A percentile compares a stretch with the other conserved stretches of the same genome.
Evolutionary conservation across 202 grass and related monocot species (phyloP).

Genomic region (Setaria italica): DNA sequence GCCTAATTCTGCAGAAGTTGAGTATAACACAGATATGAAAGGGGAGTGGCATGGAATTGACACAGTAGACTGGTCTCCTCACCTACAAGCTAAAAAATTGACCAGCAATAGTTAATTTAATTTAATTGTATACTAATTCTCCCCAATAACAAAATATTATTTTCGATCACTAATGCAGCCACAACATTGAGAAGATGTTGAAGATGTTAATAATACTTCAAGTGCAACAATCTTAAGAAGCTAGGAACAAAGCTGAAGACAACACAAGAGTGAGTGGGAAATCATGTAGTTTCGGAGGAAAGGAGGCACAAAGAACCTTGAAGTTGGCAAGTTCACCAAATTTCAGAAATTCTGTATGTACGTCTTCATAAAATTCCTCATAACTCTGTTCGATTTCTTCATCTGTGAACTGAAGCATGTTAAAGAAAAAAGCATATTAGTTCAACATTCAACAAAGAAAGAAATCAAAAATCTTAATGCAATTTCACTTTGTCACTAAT

Average conservation of each 20-base stretch:
- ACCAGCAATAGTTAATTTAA: not conserved
- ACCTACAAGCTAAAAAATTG: conserved; percentile 15
- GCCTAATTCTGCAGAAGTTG: not conserved
- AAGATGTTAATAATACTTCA: not conserved
- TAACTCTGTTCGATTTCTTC: conserved; percentile 90
- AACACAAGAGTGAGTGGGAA: not conserved
- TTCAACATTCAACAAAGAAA: conserved; percentile 33
- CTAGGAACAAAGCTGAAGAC: conserved; percentile 9
- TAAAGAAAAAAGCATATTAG: conserved; percentile 51
- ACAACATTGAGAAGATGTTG: not conserved
- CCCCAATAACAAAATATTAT: conserved; percentile 6
- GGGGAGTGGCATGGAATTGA: conserved; percentile 8
- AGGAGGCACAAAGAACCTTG: conserved; percentile 67
- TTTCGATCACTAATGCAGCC: conserved; percentile 8
- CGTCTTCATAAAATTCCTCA: conserved; percentile 99
- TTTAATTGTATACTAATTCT: not conserved
- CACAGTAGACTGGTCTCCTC: conserved; percentile 3
- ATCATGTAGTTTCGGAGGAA: not conserved
- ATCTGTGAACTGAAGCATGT: conserved; percentile 84
- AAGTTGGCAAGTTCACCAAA: conserved; percentile 93
- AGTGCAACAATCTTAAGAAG: conserved; percentile 21
- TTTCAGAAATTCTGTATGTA: conserved; percentile 97
- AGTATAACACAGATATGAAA: conserved; percentile 4
- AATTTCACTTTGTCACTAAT: conserved; percentile 4
- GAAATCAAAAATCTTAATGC: conserved; percentile 19